Conservation (phyloP, 257 asterid species). For the Plectranthus barbatus region DNA sequence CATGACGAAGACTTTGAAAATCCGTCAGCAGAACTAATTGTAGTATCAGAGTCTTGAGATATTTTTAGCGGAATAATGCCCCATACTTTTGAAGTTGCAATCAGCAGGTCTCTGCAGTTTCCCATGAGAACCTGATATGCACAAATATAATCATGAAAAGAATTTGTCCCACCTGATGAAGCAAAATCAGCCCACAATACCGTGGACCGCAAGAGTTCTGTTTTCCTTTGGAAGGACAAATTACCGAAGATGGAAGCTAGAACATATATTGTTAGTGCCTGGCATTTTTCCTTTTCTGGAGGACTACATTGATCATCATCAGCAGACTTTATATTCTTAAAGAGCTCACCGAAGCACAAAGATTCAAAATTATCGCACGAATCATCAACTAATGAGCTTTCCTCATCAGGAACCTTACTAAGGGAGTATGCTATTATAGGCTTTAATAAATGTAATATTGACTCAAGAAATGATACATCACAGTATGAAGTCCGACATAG, state of each 20-base stretch:
- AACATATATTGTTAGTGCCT: conserved; percentile 62
- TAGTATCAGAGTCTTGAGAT: conserved; percentile 34
- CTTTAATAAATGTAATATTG: conserved; percentile 59
- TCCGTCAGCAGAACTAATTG: conserved; percentile 30
- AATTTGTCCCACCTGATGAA: conserved; percentile 38
- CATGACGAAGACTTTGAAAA: conserved; percentile 32
- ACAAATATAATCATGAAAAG: conserved; percentile 66
- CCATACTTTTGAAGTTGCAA: conserved; percentile 40
- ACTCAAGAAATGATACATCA: conserved; percentile 78
- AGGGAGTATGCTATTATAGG: conserved; percentile 77
- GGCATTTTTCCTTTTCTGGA: conserved; percentile 36
- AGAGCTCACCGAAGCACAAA: conserved; percentile 77
- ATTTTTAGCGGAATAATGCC: conserved; percentile 58
- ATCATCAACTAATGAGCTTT: conserved; percentile 36
- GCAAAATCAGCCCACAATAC: conserved; percentile 66
- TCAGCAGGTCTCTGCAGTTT: conserved; percentile 50
- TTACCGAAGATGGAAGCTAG: conserved; percentile 69
- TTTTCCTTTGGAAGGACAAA: conserved; percentile 54
- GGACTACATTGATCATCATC: conserved; percentile 25
- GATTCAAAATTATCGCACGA: conserved; percentile 67
- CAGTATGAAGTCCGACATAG: conserved; percentile 64
- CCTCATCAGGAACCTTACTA: conserved; percentile 56
- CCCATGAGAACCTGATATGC: conserved; percentile 80
- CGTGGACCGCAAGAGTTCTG: conserved; percentile 47
- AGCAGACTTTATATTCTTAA: conserved; percentile 31